phyloP scores from a whole-genome alignment of 768 basidiomycete species.

The Mycena sanguinolenta region DNA sequence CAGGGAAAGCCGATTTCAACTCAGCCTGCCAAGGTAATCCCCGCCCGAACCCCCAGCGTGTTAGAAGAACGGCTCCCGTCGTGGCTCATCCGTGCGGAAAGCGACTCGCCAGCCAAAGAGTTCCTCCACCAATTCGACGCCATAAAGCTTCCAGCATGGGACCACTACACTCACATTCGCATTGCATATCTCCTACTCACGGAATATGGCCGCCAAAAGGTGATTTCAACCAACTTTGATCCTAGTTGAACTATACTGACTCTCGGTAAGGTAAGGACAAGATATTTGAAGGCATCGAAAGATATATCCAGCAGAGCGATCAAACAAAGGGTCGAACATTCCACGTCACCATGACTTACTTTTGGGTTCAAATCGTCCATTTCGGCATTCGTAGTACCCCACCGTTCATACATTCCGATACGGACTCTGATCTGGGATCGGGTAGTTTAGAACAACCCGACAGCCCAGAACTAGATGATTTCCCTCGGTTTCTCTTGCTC shows the following conservation, averaged over 20 bases:
- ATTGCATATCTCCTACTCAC: conserved; percentile 57
- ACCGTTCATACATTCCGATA: conserved; percentile 15
- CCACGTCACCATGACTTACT: conserved; percentile 65
- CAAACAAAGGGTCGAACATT: conserved; percentile 58
- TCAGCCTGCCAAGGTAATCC: conserved; percentile 60
- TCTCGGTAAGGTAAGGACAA: conserved; percentile 54
- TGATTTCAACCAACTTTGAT: conserved; percentile 36
- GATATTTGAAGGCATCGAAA: conserved; percentile 57
- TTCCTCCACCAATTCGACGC: conserved; percentile 54
- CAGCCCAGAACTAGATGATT: conserved; percentile 42
- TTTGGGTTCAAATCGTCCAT: conserved; percentile 65
- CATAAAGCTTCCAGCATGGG: conserved; percentile 56
- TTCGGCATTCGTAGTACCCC: conserved; percentile 58
- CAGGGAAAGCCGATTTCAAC: conserved; percentile 35
- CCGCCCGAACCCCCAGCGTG: conserved; percentile 60
- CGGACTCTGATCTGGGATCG: conserved; percentile 22
- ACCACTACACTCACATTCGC: conserved; percentile 64
- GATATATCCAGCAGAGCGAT: conserved; percentile 54
- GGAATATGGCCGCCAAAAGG: conserved; percentile 59
- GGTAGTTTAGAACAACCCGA: background rate
- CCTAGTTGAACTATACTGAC: background rate
- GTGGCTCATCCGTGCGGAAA: conserved; percentile 52
- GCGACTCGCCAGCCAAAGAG: conserved; percentile 46
- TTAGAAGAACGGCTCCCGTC: conserved; percentile 46
- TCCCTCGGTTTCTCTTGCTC: conserved; percentile 53